Base-by-base conservation (phyloP, 2,329 filamentous ascomycete genomes). In the Immersiporthe knoxdaviesiana region DNA sequence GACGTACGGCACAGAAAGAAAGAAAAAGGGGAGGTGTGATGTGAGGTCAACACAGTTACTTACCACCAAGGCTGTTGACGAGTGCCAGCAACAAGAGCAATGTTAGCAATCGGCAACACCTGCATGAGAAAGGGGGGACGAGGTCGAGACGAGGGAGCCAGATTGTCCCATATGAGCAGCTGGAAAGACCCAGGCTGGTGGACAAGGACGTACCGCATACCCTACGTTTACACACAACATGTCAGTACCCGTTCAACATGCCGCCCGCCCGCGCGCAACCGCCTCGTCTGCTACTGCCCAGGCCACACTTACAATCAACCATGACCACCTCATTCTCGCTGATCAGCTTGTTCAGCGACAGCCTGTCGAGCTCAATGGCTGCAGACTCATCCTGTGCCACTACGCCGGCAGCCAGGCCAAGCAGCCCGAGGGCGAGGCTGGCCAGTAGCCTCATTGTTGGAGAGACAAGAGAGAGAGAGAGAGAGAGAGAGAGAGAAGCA, bases 241-340 rank as follows among this genome's bases (percentile, higher is more conserved):
- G 41, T 63, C 61, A 63, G 39, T 39, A 62, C 18, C 30, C 27
- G 32, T 59, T 21, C 41, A 44, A 41, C n/a, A 37, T 16, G 16
- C 3, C 14, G 35, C 21, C 14, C 32, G 32, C 30, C 2, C 12
- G 5, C 61, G 62, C 24, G 32, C 56, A 69, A 1, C 2, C 35
- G 24, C 14, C 14, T 21, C 14, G 7, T 41, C 21, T 24, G 39
- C 27, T 24, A 24, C 27, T 10, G 44, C n/a, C 12, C 61, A 63
- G 39, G 41, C 18, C 18, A n/a, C n/a, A 63, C 91, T 84, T 85
- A 95, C 92, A 99, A 84, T 99, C 94, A 75, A 94, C 94, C 72
- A 99, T 90, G 67, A 97, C 95, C 68, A 99, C 87, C 76, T 93
- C 90, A 81, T 98, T 92, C 76, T 89, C 83, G 79, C 91, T 91